phyloP scores from a whole-genome alignment of 2,329 filamentous ascomycete genomes.

The Phyllosticta citrichinensis region DNA sequence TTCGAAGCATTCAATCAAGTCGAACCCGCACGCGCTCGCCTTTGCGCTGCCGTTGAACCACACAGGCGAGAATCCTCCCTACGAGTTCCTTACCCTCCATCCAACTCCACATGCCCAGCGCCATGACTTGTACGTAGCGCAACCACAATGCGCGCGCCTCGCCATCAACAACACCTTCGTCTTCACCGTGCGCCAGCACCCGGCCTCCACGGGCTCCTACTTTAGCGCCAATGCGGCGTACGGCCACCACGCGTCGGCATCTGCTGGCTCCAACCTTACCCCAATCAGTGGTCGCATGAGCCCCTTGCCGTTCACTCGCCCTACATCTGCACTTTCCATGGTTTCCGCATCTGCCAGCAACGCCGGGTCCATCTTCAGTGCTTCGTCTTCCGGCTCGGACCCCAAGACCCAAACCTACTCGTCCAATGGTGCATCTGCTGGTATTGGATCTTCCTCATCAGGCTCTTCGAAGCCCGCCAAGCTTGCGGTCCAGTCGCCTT shows the following conservation, averaged over 20 bases:
- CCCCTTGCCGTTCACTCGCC: slow-evolving; percentile 44
- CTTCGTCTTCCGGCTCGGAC: slow-evolving; percentile 24
- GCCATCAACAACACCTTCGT: slow-evolving; percentile 97
- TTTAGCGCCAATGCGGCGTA: slow-evolving; percentile 11
- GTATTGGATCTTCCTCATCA: slow-evolving; percentile 14
- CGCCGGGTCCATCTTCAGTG: slow-evolving; percentile 40
- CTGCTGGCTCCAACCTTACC: slow-evolving; percentile 19
- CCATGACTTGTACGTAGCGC: slow-evolving; percentile 92
- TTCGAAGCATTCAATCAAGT: slow-evolving; percentile 70
- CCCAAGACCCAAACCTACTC: slow-evolving; percentile 21
- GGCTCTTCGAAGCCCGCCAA: slow-evolving; percentile 71
- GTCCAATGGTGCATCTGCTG: neutral
- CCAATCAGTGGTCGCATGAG: slow-evolving; percentile 36
- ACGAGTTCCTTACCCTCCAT: slow-evolving; percentile 86
- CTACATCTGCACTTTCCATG: slow-evolving; percentile 51
- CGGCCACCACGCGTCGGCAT: slow-evolving; percentile 21
- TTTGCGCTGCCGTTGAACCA: slow-evolving; percentile 86
- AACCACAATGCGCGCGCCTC: slow-evolving; percentile 82
- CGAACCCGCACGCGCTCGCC: slow-evolving; percentile 86
- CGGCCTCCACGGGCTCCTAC: slow-evolving; percentile 45
- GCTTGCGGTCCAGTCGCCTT: slow-evolving; percentile 85
- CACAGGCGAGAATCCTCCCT: slow-evolving; percentile 83
- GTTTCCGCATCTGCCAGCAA: slow-evolving; percentile 41
- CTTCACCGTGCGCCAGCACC: slow-evolving; percentile 89
- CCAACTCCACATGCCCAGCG: slow-evolving; percentile 96